A percentile compares a stretch with the other conserved stretches of the same genome.
These are phyloP conservation scores for Biscutella auriculata DNA, from an alignment of 441 rosid species.

Conservation along the genomic window DNA sequence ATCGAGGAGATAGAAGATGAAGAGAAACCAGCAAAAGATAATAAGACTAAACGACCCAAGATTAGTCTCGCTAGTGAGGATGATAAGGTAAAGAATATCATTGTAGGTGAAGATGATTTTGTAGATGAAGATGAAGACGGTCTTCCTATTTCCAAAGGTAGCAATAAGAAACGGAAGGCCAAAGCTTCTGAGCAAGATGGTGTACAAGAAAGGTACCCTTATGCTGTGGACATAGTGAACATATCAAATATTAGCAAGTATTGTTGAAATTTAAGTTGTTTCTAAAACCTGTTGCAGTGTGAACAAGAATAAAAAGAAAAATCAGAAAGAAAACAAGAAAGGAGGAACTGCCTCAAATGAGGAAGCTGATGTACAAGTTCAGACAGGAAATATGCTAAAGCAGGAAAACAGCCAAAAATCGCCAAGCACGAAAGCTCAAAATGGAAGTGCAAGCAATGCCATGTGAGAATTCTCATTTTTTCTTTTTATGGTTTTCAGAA, in stretches of 20 bases:
- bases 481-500: too few relatives aligned
- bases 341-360: conserved; percentile 18
- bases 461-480: conserved; percentile 15
- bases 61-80: conserved; percentile 24
- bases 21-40: conserved; percentile 35
- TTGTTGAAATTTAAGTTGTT: conserved; percentile 4
- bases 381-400: conserved; percentile 27
- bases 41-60: conserved; percentile 30
- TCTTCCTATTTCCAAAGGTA: conserved; percentile 41
- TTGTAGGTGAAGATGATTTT: too few relatives aligned
- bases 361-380: conserved; percentile 7
- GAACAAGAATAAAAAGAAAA: conserved; percentile 51
- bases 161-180: conserved; percentile 50
- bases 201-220: conserved; percentile 43
- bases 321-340: conserved; percentile 34
- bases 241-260: neutral
- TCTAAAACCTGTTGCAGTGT: conserved; percentile 29
- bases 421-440: conserved; percentile 7
- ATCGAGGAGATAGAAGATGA: conserved; percentile 90
- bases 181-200: conserved; percentile 41
- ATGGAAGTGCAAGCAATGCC: conserved; percentile 8
- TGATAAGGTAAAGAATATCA: conserved; percentile 19
- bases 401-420: conserved; percentile 26
- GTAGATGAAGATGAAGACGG: conserved; percentile 98
- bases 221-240: neutral